Conservation (phyloP, 331 rosid species). For the Spiraea crenata region DNA sequence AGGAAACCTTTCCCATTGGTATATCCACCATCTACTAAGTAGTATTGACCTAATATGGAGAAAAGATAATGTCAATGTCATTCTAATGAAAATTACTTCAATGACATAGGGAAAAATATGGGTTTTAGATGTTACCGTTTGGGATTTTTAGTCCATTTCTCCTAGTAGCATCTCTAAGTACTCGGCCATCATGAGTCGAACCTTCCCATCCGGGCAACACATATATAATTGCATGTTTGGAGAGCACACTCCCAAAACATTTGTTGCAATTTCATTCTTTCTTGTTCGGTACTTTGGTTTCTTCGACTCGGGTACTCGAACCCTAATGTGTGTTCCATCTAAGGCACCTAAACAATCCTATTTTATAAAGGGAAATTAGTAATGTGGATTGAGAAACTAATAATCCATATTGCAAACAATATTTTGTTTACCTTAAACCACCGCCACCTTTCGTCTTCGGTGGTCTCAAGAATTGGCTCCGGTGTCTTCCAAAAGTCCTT, state of each 20-base stretch:
- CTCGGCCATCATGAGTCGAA: no score
- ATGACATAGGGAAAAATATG: no score
- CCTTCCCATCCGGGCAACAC: not conserved
- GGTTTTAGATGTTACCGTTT: no score
- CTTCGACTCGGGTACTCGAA: not conserved
- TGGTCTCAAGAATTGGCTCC: not conserved
- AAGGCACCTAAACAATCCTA: not conserved
- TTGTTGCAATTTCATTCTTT: not conserved
- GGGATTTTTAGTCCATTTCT: no score
- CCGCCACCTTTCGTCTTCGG: not conserved
- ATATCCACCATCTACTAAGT: not conserved
- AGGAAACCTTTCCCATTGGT: not conserved
- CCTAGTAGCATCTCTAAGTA: no score
- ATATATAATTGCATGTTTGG: constrained; percentile 6
- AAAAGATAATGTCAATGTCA: not conserved
- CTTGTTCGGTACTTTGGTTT: not conserved
- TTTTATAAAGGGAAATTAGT: no score
- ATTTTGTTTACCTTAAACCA: no score
- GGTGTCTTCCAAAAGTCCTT: not conserved
- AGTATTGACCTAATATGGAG: not conserved
- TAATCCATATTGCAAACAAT: no score
- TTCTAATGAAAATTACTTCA: no score
- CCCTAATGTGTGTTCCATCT: not conserved
- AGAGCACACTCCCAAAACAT: constrained; percentile 9
- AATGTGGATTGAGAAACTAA: no score